phyloP scores from a whole-genome alignment of 192 early-diverging fungal genomes.

The Umbelopsis sp. region DNA sequence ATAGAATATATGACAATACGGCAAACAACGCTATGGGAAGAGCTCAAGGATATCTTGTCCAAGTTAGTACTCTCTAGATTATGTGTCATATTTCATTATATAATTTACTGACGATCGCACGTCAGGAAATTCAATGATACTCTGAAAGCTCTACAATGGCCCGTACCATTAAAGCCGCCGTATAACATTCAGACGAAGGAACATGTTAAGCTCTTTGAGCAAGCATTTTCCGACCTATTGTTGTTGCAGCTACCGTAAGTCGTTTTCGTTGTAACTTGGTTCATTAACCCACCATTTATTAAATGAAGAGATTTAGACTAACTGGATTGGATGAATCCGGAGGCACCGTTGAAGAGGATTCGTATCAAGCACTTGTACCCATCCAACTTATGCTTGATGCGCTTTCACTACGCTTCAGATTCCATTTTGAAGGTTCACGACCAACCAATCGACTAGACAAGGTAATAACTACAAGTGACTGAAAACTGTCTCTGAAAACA shows the following conservation, averaged over 20 bases:
- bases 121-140: slow-evolving; percentile 23
- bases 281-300: neutral
- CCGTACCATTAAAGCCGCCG: slow-evolving; percentile 16
- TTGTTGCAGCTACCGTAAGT: slow-evolving; percentile 29
- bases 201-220: slow-evolving; percentile 14
- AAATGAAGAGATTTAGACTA: no score
- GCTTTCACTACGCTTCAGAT: slow-evolving; percentile 67
- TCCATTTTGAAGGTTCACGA: slow-evolving; percentile 70
- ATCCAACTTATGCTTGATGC: slow-evolving; percentile 59
- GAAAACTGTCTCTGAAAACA: neutral
- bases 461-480: slow-evolving; percentile 31
- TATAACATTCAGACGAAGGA: slow-evolving; percentile 27
- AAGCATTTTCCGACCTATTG: slow-evolving; percentile 15
- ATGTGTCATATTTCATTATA: neutral
- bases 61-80: slow-evolving; percentile 33
- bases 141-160: slow-evolving; percentile 21
- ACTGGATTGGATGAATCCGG: no score
- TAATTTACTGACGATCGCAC: neutral
- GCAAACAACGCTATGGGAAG: slow-evolving; percentile 42
- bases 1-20: slow-evolving; percentile 35
- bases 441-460: slow-evolving; percentile 76
- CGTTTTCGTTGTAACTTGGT: neutral
- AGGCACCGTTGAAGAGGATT: neutral
- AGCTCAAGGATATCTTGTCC: slow-evolving; percentile 44
- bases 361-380: slow-evolving; percentile 44